A percentile compares a stretch with the other conserved stretches of the same genome.
Conservation (phyloP, 805 yeast genomes). For the Kazachstania kunashirensis region DNA sequence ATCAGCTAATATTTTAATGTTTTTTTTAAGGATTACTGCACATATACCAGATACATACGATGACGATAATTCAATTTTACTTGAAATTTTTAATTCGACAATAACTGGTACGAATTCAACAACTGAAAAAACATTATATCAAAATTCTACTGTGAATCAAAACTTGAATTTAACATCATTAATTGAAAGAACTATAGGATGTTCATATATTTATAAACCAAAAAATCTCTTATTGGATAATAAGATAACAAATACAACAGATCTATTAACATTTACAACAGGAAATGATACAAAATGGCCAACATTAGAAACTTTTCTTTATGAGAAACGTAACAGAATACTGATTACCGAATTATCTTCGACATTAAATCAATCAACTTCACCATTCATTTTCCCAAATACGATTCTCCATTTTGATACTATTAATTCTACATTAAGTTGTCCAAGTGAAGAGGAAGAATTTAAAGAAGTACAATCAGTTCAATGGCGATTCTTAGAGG, state of each 20-base stretch:
- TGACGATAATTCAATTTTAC: neutral
- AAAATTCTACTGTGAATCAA: neutral
- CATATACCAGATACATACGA: neutral
- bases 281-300: conserved; percentile 26
- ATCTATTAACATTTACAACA: conserved; percentile 3
- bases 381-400: conserved; percentile 26
- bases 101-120: neutral
- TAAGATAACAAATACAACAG: neutral
- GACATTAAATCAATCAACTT: conserved; percentile 21
- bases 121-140: neutral
- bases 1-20: conserved; percentile 35
- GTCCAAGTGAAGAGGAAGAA: conserved; percentile 13
- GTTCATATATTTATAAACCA: conserved; percentile 26
- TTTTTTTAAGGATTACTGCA: conserved; percentile 31
- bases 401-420: conserved; percentile 14
- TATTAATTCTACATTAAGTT: conserved; percentile 14
- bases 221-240: conserved; percentile 18
- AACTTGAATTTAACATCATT: conserved; percentile 16
- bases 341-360: conserved; percentile 30
- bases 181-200: conserved; percentile 11
- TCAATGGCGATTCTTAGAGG: conserved; percentile 35
- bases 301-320: conserved; percentile 29
- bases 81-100: neutral
- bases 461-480: conserved; percentile 10
- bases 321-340: conserved; percentile 28